Conservation (phyloP, 805 yeast genomes). For the Lipomyces yamanashiensis region DNA sequence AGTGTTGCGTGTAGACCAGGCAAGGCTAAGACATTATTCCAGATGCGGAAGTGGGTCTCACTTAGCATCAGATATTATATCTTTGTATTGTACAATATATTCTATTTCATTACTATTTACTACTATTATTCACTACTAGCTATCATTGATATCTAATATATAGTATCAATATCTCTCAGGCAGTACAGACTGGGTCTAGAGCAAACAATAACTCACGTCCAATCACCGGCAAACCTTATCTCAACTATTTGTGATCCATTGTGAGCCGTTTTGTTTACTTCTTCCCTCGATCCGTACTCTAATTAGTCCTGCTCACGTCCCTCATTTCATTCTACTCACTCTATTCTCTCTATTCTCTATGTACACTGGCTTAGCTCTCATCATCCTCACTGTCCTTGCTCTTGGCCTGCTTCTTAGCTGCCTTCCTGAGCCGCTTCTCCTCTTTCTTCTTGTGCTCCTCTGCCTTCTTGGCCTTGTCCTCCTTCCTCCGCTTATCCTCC, state of each 20-base stretch:
- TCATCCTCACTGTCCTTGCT: not conserved
- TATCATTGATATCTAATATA: too few relatives aligned
- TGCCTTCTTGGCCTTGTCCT: slow-evolving; percentile 1
- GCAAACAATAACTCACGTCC: too few relatives aligned
- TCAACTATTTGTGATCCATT: not conserved
- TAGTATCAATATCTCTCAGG: too few relatives aligned
- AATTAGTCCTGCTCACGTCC: not conserved
- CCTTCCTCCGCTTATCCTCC: slow-evolving; percentile 12
- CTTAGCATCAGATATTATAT: too few relatives aligned
- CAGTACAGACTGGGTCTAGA: too few relatives aligned
- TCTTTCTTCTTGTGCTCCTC: slow-evolving; percentile 4
- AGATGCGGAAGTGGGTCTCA: too few relatives aligned
- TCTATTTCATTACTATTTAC: too few relatives aligned
- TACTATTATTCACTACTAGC: too few relatives aligned
- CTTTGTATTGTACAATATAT: too few relatives aligned
- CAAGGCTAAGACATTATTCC: too few relatives aligned
- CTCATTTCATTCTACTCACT: not conserved
- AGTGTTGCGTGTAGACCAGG: too few relatives aligned
- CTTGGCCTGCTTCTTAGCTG: not conserved
- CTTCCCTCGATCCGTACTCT: not conserved
- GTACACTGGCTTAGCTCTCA: not conserved
- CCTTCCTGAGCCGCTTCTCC: slow-evolving; percentile 11
- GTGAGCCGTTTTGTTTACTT: not conserved
- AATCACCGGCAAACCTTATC: too few relatives aligned
- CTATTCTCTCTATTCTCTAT: not conserved